These are phyloP conservation scores for Tetraselmis striata DNA, from an alignment of 139 green algal genomes.

Conservation along the genomic window DNA sequence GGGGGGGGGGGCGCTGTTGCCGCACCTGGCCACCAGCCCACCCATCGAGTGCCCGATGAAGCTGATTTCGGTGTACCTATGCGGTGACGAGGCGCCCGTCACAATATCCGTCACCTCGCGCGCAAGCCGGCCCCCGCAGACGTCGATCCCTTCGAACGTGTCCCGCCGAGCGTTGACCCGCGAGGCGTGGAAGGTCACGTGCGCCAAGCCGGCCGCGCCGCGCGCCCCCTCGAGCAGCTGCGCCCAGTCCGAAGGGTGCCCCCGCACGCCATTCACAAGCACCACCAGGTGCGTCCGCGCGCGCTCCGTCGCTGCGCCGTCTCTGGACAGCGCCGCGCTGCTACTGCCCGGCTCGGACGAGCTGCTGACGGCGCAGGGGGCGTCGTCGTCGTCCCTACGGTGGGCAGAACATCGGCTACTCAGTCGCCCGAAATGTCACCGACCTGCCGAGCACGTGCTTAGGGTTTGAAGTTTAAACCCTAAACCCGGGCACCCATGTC, in stretches of 20 bases:
- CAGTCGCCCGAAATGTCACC: too few species aligned
- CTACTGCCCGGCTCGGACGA: too few species aligned
- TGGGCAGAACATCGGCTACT: too few species aligned
- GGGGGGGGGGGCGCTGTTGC: background rate
- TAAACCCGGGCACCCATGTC: too few species aligned
- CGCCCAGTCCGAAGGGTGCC: background rate
- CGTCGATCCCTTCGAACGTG: slow-evolving; percentile 74
- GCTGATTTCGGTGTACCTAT: slow-evolving; percentile 31
- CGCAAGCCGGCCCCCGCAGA: slow-evolving; percentile 63
- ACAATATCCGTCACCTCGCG: slow-evolving; percentile 53
- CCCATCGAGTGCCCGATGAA: slow-evolving; percentile 70
- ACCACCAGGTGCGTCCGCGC: background rate
- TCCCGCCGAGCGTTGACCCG: background rate
- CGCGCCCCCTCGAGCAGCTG: background rate
- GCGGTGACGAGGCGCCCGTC: slow-evolving; percentile 7
- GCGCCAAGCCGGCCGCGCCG: background rate
- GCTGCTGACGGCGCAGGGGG: too few species aligned
- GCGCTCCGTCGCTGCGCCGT: background rate
- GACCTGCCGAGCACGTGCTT: too few species aligned
- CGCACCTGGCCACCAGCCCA: slow-evolving; percentile 50
- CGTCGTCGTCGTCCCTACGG: too few species aligned
- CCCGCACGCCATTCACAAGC: background rate
- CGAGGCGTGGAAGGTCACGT: background rate
- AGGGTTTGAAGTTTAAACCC: too few species aligned
- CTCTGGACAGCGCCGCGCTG: too few species aligned